Conservation (phyloP, 2,329 filamentous ascomycete species). For the Trichoderma hamatum region DNA sequence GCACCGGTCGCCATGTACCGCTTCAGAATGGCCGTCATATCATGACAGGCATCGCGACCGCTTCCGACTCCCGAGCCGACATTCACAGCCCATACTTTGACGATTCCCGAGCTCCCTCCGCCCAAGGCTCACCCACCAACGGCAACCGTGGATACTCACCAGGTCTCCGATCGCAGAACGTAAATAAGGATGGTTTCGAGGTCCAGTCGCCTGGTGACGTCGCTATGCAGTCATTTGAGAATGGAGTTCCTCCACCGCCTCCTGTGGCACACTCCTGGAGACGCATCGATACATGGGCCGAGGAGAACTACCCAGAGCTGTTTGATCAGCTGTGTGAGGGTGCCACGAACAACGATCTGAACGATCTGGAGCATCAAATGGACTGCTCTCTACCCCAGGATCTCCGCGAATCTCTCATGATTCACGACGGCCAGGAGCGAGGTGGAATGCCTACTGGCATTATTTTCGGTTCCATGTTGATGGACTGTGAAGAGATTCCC, state of each 20-base stretch:
- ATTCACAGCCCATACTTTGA: conserved; percentile 78
- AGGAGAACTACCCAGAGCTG: conserved; percentile 93
- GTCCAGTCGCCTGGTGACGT: conserved; percentile 79
- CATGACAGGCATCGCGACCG: conserved; percentile 86
- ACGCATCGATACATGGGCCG: conserved; percentile 91
- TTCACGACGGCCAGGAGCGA: conserved; percentile 97
- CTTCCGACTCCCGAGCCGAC: conserved; percentile 84
- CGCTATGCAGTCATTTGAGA: conserved; percentile 93
- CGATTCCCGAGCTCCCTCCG: conserved; percentile 61
- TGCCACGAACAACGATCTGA: conserved; percentile 90
- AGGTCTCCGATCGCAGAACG: conserved; percentile 75
- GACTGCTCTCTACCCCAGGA: conserved; percentile 94
- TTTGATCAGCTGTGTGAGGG: conserved; percentile 92
- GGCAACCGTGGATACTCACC: conserved; percentile 72
- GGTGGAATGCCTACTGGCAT: conserved; percentile 89
- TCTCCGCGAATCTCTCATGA: conserved; percentile 84
- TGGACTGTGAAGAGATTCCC: conserved; percentile 97
- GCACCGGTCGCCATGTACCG: conserved; percentile 86
- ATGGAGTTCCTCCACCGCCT: conserved; percentile 86
- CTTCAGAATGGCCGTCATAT: conserved; percentile 81
- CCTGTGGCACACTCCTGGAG: conserved; percentile 89
- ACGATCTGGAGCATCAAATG: conserved; percentile 93
- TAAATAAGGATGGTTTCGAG: conserved; percentile 68
- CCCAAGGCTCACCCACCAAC: conserved; percentile 40
- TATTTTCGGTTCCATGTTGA: conserved; percentile 90